Evolutionary conservation across 176 grass and related monocot genomes (phyloP).

Genomic region (Musa itinerans): DNA sequence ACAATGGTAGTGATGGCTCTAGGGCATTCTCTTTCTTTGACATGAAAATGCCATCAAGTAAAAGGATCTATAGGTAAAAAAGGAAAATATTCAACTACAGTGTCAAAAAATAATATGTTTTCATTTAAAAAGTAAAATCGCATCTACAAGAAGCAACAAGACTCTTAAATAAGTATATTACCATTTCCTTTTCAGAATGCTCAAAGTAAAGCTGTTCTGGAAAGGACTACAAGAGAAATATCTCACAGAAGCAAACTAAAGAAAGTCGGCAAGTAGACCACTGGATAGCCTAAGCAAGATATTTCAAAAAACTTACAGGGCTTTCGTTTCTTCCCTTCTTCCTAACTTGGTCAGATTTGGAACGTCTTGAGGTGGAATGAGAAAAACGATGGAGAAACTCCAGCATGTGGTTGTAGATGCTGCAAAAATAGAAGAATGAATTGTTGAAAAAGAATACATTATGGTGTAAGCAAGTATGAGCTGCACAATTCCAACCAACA

Average conservation of each 20-base stretch:
- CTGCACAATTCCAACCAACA: neutral
- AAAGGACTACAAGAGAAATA: neutral
- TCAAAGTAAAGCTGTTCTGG: neutral
- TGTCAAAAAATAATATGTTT: no score
- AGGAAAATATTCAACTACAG: no score
- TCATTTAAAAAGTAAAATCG: no score
- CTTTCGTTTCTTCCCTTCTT: constrained; percentile 30
- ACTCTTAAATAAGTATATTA: neutral
- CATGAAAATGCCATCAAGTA: no score
- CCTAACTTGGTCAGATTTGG: constrained; percentile 24
- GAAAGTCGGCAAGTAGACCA: neutral
- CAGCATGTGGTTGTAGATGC: constrained; percentile 83
- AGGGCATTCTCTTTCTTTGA: no score
- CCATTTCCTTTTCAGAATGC: neutral
- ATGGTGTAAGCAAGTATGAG: neutral
- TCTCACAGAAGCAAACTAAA: neutral
- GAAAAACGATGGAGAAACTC: constrained; percentile 43
- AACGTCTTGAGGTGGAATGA: constrained; percentile 15
- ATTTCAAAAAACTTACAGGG: constrained; percentile 45
- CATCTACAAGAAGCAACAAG: no score
- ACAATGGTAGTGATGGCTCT: no score
- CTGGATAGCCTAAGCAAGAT: neutral
- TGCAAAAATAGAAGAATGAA: constrained; percentile 25
- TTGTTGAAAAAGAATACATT: constrained; percentile 6
- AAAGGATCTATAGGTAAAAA: no score